A percentile compares a stretch with the other conserved stretches of the same genome.
phyloP scores from a whole-genome alignment of 805 yeast genomes.

The Wickerhamomyces bisporus region DNA sequence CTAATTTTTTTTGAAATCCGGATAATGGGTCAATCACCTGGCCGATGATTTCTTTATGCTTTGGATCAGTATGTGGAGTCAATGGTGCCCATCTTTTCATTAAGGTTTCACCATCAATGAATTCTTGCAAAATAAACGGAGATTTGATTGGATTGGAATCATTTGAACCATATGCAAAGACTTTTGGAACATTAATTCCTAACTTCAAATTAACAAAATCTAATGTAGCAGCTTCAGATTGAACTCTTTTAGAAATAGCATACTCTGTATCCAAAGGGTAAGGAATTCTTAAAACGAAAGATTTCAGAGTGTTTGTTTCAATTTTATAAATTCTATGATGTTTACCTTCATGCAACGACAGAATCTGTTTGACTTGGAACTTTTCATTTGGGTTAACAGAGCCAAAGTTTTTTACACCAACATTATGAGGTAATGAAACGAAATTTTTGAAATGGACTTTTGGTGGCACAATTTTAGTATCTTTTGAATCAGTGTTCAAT shows the following conservation, averaged over 20 bases:
- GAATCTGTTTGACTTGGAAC: constrained; percentile 59
- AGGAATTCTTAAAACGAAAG: constrained; percentile 78
- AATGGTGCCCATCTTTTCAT: constrained; percentile 93
- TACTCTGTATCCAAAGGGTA: constrained; percentile 67
- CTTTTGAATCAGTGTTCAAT: constrained; percentile 26
- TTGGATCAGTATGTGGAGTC: constrained; percentile 49
- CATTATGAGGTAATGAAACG: constrained; percentile 44
- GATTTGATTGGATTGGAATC: constrained; percentile 56
- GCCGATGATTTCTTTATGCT: constrained; percentile 45
- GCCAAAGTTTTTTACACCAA: constrained; percentile 39
- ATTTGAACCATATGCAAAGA: constrained; percentile 58
- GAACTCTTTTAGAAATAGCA: constrained; percentile 60
- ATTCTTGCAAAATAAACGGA: constrained; percentile 82
- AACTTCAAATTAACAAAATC: constrained; percentile 70
- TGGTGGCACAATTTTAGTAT: constrained; percentile 24
- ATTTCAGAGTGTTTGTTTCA: constrained; percentile 53
- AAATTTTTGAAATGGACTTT: constrained; percentile 36
- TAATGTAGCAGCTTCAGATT: constrained; percentile 90
- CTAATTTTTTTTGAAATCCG: constrained; percentile 53
- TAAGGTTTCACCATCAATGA: constrained; percentile 68
- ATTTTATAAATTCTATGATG: constrained; percentile 85
- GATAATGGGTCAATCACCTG: constrained; percentile 69
- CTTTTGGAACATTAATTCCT: constrained; percentile 67
- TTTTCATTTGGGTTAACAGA: constrained; percentile 37
- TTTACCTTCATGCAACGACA: constrained; percentile 89